Percentiles rank a stretch among this genome's conserved stretches.
phyloP scores from a whole-genome alignment of 495 filamentous ascomycete species.

The Aspergillus kassunensis region DNA sequence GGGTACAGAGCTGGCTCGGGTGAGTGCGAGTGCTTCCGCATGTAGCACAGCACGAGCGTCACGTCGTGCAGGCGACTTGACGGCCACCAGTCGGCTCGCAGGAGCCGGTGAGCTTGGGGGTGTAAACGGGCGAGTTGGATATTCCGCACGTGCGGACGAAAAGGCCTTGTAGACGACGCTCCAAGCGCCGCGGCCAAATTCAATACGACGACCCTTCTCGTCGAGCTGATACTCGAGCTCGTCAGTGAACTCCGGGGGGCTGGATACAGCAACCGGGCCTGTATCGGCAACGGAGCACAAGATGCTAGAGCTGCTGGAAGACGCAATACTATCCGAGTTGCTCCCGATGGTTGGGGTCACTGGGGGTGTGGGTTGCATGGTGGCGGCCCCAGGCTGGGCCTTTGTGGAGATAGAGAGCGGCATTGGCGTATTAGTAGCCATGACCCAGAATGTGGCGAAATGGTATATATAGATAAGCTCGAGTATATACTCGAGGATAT shows the following conservation, averaged over 20 bases:
- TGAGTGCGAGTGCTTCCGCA: slow-evolving; percentile 50
- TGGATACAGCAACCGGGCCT: neutral
- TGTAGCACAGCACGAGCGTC: slow-evolving; percentile 48
- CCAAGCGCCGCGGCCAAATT: slow-evolving; percentile 57
- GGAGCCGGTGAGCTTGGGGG: slow-evolving; percentile 48
- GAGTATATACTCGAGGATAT: neutral
- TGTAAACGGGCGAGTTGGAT: slow-evolving; percentile 20
- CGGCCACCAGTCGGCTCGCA: slow-evolving; percentile 40
- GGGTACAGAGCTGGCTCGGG: slow-evolving; percentile 38
- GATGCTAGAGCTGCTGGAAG: neutral
- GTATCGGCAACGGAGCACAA: too few species aligned
- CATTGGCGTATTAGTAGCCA: slow-evolving; percentile 19
- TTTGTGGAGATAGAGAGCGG: slow-evolving; percentile 31
- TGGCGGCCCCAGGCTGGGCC: slow-evolving; percentile 13
- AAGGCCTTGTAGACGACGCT: slow-evolving; percentile 56
- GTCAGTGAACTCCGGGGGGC: slow-evolving; percentile 28
- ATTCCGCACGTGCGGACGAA: slow-evolving; percentile 6
- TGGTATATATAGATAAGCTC: too few species aligned
- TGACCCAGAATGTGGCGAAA: too few species aligned
- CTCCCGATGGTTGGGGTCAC: slow-evolving; percentile 32
- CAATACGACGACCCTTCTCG: slow-evolving; percentile 23
- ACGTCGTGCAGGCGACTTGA: slow-evolving; percentile 49
- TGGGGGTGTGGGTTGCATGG: slow-evolving; percentile 31
- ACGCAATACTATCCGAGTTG: slow-evolving; percentile 5
- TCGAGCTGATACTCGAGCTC: slow-evolving; percentile 35